Percentiles rank a stretch among this genome's conserved stretches.
These are phyloP conservation scores for Pseudocercospora crystallina DNA, from an alignment of 2,329 filamentous ascomycete genomes.

Conservation along the genomic window DNA sequence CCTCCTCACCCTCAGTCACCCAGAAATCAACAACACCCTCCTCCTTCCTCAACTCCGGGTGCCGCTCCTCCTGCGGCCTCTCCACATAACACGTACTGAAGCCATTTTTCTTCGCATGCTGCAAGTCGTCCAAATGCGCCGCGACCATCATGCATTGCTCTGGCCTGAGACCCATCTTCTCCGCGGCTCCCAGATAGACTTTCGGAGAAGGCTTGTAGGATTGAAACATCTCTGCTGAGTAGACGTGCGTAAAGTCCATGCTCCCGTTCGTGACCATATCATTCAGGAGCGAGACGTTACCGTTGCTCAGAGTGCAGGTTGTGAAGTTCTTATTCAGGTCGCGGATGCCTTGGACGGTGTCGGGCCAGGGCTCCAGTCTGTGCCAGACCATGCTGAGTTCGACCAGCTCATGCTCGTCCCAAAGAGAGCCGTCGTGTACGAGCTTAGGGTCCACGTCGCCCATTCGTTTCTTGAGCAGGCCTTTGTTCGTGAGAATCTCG, in stretches of 20 bases:
- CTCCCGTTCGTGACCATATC: constrained; percentile 62
- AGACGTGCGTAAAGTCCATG: constrained; percentile 62
- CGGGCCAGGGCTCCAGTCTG: constrained; percentile 66
- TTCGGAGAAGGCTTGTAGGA: constrained; percentile 71
- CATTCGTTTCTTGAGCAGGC: constrained; percentile 15
- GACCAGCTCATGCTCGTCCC: constrained; percentile 43
- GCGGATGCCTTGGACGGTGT: constrained; percentile 59
- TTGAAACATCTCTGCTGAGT: constrained; percentile 69
- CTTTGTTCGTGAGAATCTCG: constrained; percentile 56
- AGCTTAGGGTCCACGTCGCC: constrained; percentile 3
- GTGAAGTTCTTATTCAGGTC: constrained; percentile 48
- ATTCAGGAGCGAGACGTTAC: constrained; percentile 64
- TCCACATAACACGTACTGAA: constrained; percentile 74
- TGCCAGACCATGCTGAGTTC: constrained; percentile 67
- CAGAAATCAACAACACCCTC: constrained; percentile 67
- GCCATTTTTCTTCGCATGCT: constrained; percentile 63
- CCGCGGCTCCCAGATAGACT: constrained; percentile 68
- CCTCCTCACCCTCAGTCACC: constrained; percentile 51
- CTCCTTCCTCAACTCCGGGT: constrained; percentile 52
- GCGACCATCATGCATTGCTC: constrained; percentile 73
- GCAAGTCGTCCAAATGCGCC: constrained; percentile 69
- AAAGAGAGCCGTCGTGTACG: constrained; percentile 49
- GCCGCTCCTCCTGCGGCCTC: constrained; percentile 64
- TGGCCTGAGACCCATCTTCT: constrained; percentile 57
- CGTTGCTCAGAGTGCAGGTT: constrained; percentile 72